Evolutionary conservation across 495 filamentous ascomycete species (phyloP), one percentile per base, ranked within the genome.

Genomic region (Talaromyces liani): DNA sequence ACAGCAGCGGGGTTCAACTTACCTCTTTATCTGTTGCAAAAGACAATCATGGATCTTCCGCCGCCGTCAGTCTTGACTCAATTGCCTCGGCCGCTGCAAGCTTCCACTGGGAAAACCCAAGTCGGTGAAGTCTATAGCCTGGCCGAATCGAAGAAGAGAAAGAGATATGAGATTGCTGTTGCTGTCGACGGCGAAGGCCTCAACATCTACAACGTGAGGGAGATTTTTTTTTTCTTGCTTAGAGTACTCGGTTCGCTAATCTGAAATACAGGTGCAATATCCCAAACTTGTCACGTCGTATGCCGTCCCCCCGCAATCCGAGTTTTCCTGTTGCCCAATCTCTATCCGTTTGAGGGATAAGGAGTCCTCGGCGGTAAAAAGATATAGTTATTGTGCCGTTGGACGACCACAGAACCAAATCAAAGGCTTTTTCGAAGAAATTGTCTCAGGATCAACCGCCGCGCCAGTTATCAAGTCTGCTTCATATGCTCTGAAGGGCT

Each of bases 121-220:
- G 82, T 87, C 58, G 83, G 85, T 62, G 87, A 91, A 65, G 91
- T 95, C 33, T 87, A 84, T 69, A 85, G 89, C 69, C 72, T 90
- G 58, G 81, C 84, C 45, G 87, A 87, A 18, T 83, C 82, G 34
- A 91, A 84, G 77, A 96, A 93, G 79, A 84, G 90, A 69, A 97
- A 97, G 77, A 83, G 94, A 66, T 81, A 84, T 68, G 95, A 99
- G 74, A 75, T 98, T 61, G 89, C 84, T 12, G 86, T 94, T 8
- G 90, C 89, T 8, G 86, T 97, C 68, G 92, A 99, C 76, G 92
- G 92, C 62, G 92, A 97, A 70, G 88, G 90, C 14, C 82, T 97
- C 14, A 94, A 92, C 71, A 86, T 99, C 56, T 97, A 97, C 77
- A 89, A 97, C 82, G 93, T 98, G 75, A 65, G 82, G 47, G 2